phyloP scores from a whole-genome alignment of 768 basidiomycete species.

The Mycena indigotica region DNA sequence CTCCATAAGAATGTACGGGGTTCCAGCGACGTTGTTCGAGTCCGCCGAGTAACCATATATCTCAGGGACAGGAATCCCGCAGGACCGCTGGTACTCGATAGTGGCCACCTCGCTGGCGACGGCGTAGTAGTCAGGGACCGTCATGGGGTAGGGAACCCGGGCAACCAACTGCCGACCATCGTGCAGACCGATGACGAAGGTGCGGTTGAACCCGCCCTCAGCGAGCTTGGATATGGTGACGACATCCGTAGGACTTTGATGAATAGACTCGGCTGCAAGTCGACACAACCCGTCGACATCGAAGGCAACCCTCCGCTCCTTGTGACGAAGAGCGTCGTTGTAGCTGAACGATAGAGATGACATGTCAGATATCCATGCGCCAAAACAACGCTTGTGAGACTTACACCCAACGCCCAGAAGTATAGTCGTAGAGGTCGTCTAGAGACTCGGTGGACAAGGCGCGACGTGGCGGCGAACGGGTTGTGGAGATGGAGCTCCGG shows the following conservation, averaged over 20 bases:
- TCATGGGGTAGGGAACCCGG: conserved; percentile 42
- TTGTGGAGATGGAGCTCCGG: conserved; percentile 29
- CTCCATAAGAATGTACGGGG: conserved; percentile 52
- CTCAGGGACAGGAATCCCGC: conserved; percentile 42
- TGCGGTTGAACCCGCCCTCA: conserved; percentile 48
- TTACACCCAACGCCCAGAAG: conserved; percentile 48
- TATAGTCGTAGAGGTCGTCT: conserved; percentile 43
- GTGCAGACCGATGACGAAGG: conserved; percentile 42
- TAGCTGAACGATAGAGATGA: conserved; percentile 34
- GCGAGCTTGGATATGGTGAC: conserved; percentile 42
- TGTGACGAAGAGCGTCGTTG: conserved; percentile 48
- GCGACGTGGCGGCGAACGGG: conserved; percentile 35
- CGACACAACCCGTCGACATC: conserved; percentile 43
- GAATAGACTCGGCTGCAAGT: conserved; percentile 48
- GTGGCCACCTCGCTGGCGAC: conserved; percentile 52
- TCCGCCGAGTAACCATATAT: conserved; percentile 46
- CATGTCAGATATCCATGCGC: conserved; percentile 30
- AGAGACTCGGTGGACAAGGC: conserved; percentile 29
- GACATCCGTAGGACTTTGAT: conserved; percentile 40
- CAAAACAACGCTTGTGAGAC: conserved; percentile 34
- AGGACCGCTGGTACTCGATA: conserved; percentile 41
- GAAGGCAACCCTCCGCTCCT: conserved; percentile 47
- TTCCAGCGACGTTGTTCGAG: conserved; percentile 41
- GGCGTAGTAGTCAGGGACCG: conserved; percentile 38
- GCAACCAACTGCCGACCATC: conserved; percentile 41